Percentiles rank a stretch among this genome's conserved stretches.
phyloP scores from a whole-genome alignment of 2,329 filamentous ascomycete species.

The Cladorrhinum sp. region DNA sequence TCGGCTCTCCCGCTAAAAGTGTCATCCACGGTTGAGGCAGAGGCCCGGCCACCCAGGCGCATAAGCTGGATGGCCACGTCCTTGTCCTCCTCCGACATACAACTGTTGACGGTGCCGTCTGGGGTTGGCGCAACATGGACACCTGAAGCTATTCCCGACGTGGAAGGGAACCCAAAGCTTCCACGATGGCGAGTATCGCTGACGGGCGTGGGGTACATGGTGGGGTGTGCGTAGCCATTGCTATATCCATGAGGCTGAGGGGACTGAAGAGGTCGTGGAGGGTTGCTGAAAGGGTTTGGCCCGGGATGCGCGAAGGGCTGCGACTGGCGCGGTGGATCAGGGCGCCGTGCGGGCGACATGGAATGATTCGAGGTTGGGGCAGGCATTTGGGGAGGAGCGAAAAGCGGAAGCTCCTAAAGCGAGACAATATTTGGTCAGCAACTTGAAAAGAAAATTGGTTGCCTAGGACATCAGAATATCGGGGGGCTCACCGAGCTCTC shows the following conservation, averaged over 20 bases:
- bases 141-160: conserved; percentile 33
- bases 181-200: conserved; percentile 63
- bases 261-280: conserved; percentile 73
- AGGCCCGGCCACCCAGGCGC: conserved; percentile 88
- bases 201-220: conserved; percentile 60
- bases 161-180: conserved; percentile 54
- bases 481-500: conserved; percentile 87
- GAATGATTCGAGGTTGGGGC: conserved; percentile 96
- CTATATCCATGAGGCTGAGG: conserved; percentile 80
- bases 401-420: conserved; percentile 84
- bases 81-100: conserved; percentile 89
- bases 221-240: conserved; percentile 52
- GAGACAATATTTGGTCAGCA: conserved; percentile 23
- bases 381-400: conserved; percentile 90
- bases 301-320: conserved; percentile 73
- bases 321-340: conserved; percentile 67
- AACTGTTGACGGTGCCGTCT: conserved; percentile 94
- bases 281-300: conserved; percentile 77
- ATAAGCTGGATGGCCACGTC: conserved; percentile 97
- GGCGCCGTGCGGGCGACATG: conserved; percentile 82
- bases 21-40: conserved; percentile 89
- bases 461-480: background rate
- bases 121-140: conserved; percentile 79
- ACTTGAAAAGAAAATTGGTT: conserved; percentile 7
- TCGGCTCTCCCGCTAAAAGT: conserved; percentile 89